Base-by-base conservation (phyloP, 306 rosid genomes). In the Inga oerstediana region DNA sequence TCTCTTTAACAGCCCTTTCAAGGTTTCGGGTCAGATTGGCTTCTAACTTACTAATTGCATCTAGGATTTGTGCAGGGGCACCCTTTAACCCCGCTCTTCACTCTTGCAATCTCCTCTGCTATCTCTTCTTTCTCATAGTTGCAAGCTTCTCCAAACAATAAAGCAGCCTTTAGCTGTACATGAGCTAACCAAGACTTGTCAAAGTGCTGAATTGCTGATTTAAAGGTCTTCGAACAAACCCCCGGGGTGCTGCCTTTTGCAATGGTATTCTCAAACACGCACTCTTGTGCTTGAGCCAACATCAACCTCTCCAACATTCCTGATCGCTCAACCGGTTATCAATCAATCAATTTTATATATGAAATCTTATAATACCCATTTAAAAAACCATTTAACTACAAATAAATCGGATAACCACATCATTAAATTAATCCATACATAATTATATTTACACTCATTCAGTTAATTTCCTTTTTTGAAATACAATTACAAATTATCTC, bases 241-340 rank as follows among this genome's bases (percentile, higher is more conserved):
- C 95, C 98, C 0, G 98, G 97, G 2, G 99, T 94, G 78, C 97
- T 96, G 17, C 98, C 99, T 82, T 92, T 96, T 2, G 99, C 97
- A 32, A 96, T 96, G 11, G 95, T 81, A 75, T 94, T 96, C 92
- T 96, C 99, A 20, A 96, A 96, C 32, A 94, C 97, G 12, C 97
- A 92, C 88, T 96, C 99, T 86, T 96, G 99, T 24, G 99, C 98
- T 90, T 96, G 98, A 1, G 99, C 99, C 52, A 96, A 92, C 95
- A 96, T 94, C 84, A 96, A 77, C 90, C 94, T 88, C 89, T 96
- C 99, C 83, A 96, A 76, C 99, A 94, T 96, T 22, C 98, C 98
- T 0, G 91, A 89, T 43, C 98, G 91, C 86, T 96, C 99, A 14
- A 90, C 90, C 14, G 97, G 86, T 27, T 27, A 1, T 27, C 30